Base-by-base conservation (phyloP, 768 basidiomycete species). In the Leucosporidium yakuticum region DNA sequence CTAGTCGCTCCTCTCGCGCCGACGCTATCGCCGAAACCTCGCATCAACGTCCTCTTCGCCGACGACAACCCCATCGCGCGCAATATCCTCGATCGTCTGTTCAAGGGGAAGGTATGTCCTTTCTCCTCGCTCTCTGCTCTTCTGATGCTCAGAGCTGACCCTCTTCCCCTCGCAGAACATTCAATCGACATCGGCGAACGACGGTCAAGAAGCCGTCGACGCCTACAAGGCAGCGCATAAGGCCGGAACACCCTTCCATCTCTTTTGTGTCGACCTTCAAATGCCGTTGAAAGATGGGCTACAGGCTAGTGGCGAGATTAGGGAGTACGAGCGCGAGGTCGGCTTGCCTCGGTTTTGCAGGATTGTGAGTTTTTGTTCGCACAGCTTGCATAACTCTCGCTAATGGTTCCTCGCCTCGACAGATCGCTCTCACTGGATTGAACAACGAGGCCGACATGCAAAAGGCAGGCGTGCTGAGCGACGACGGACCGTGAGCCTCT, bases 21-120 rank as follows among this genome's bases (percentile, higher is more conserved):
- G 9, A 4, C 17, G 51, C 51, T 53, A 2, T 21, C 51, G 15
- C 51, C 51, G 51, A 49, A 25, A n/a, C 36, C 55, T 20, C 21
- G 64, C 19, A 48, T 67, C 21, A 49, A 53, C 12, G 69, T 70
- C 1, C 65, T 70, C 27, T 53, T 60, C 44, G 69, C 69, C 32
- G 69, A 70, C 32, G 69, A 70, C 63, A 70, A 70, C 21, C 65
- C 63, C 5, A 56, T 70, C 39, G 65, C 59, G 0, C 53, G 60
- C 39, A 67, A 70, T 49, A 62, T 70, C 47, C 29, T 54, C 14
- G 39, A 44, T 44, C 39, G 39, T 8, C 55, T 17, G 20, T 56
- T 20, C 55, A 34, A 34, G 55, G 32, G 19, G 20, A 29, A 11
- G 27, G 53, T 54, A 5, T 12, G 15, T 8, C 20, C 12, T 5